These are phyloP conservation scores for Pyrus hybrid DNA, from an alignment of 331 rosid genomes.

Conservation along the genomic window DNA sequence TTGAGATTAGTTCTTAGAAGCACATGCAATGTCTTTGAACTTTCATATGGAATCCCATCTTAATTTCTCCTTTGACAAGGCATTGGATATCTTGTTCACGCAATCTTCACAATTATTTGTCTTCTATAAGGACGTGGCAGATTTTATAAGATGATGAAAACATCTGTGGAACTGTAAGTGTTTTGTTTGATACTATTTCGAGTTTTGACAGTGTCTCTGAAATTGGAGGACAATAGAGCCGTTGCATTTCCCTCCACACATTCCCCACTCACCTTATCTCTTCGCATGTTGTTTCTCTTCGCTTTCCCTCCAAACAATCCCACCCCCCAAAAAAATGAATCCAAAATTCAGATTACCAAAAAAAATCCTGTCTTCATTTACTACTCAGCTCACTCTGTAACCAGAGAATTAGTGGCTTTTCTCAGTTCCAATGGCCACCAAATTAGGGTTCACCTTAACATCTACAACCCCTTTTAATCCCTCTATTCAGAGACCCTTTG, in stretches of 20 bases:
- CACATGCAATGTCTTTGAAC: no score
- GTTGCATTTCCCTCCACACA: conserved; percentile 51
- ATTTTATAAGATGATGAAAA: conserved; percentile 7
- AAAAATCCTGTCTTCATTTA: conserved; percentile 3
- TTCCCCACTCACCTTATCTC: conserved; percentile 55
- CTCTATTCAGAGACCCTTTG: conserved; percentile 29
- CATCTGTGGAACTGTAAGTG: conserved; percentile 7
- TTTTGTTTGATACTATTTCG: not conserved
- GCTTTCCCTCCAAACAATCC: conserved; percentile 53
- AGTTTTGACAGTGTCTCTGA: not conserved
- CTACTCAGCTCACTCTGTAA: not conserved
- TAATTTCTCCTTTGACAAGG: no score
- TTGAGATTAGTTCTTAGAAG: no score
- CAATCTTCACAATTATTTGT: no score
- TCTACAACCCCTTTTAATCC: conserved; percentile 29
- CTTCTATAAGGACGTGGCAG: no score
- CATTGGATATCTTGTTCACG: no score
- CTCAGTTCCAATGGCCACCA: conserved; percentile 49
- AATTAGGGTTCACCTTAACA: conserved; percentile 42
- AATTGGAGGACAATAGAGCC: conserved; percentile 6
- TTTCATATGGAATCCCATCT: no score
- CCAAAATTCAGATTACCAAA: not conserved
- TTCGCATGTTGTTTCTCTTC: not conserved
- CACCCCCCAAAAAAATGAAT: not conserved
- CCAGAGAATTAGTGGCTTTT: not conserved